Base-by-base conservation (phyloP, 805 yeast genomes). In the Debaryomyces tyrocola region DNA sequence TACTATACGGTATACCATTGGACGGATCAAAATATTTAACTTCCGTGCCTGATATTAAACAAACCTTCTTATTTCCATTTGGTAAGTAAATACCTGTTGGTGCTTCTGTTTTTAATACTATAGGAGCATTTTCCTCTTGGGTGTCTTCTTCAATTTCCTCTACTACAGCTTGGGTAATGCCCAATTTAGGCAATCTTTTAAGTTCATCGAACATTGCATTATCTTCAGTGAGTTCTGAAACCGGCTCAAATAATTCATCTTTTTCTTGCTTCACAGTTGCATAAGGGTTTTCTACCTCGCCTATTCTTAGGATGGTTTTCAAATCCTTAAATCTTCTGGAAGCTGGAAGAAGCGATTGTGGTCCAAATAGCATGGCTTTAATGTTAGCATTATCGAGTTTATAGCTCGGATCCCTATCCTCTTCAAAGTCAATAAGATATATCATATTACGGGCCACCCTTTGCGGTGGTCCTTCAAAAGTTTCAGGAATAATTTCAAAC, bases 11-110 rank as follows among this genome's bases (percentile, higher is more conserved):
- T 43, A 94, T 79, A 33, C 96, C 96, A 24, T 86, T 83, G 33
- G 80, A 76, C 0, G 98, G 98, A 70, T 92, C 98, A 52, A 86
- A 83, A 64, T 89, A 92, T 58, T 82, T 78, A 14, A 94, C 96
- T 40, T 83, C 84, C 41, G 78, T 78, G 2, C 96, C 96, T 2
- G 90, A 83, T 37, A 91, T 82, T 20, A 84, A 70, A 74, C 96
- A 86, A 56, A 75, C 66, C 65, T 82, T 78, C 63, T 81, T 83
- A 43, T 75, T 75, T 24, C 87, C 90, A 62, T 75, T 87, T 35
- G 90, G 85, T 47, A 85, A 69, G 51, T 83, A 79, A 27, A 85
- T 82, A 14, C 92, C 92, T 3, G 83, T 73, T 2, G 92, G 94
- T 1, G 92, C 86, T 45, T 81, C 83, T 0, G 92, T 87, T 20